Conservation (phyloP, 805 yeast genomes). For the Nakazawaea anatomiae region DNA sequence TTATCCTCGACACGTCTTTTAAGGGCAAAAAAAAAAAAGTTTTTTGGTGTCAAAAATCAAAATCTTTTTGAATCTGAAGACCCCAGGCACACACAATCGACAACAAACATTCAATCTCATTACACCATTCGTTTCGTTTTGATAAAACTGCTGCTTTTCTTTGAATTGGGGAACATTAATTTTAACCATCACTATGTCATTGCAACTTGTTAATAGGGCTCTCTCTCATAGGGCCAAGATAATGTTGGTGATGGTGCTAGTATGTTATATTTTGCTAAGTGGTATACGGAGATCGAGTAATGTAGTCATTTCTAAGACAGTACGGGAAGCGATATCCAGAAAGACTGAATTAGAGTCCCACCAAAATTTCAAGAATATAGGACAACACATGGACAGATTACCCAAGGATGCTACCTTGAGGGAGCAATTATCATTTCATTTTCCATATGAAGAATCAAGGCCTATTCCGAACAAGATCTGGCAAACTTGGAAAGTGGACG, state of each 20-base stretch:
- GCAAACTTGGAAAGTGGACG: constrained; percentile 89
- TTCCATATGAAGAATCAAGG: constrained; percentile 63
- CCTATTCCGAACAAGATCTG: constrained; percentile 77
- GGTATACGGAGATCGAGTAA: background rate
- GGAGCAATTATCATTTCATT: constrained; percentile 61
- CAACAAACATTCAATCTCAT: too few species aligned
- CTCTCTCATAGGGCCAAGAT: background rate
- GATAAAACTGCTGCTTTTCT: too few species aligned
- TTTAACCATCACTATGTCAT: background rate
- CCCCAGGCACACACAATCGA: too few species aligned
- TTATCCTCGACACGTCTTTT: too few species aligned
- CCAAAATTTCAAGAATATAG: constrained; percentile 2
- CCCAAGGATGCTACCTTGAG: constrained; percentile 25
- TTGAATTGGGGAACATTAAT: too few species aligned
- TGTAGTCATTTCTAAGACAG: background rate
- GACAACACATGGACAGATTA: constrained; percentile 2
- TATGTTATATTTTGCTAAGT: background rate
- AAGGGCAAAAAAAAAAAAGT: too few species aligned
- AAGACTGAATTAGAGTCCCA: constrained; percentile 2
- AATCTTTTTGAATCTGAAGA: too few species aligned
- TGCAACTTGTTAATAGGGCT: background rate
- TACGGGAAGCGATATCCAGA: background rate
- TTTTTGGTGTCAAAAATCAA: too few species aligned
- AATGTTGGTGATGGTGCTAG: background rate
- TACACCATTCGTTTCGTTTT: too few species aligned